Base-by-base conservation (phyloP, 225 moss, liverwort and hornwort genomes). In the Anthoceros angustus region DNA sequence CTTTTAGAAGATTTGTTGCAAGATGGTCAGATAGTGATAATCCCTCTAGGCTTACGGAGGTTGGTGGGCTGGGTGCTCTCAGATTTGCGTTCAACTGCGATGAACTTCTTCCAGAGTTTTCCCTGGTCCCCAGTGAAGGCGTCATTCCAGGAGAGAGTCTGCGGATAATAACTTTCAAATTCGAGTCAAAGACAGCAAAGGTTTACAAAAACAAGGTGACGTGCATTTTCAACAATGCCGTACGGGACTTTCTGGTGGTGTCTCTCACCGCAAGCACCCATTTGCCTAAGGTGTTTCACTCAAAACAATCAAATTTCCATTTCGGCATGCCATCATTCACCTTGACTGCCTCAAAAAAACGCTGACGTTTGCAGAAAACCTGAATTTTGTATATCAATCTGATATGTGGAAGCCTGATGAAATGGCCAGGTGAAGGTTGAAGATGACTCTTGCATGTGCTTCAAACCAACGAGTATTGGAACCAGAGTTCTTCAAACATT, bases 391-490 rank as follows among this genome's bases (percentile, higher is more conserved):
- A 1, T 32, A 4, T 32, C 32, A 4, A 32, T 32, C 32, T 32
- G 32, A 32, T 4, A 1, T 32, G 32, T 4, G 32, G 32, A 32
- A 32, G 32, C 32, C 4, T 32, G 32, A 64, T 16, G 41, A 9
- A 16, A 12, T 20, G 64, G 69, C 70, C 68, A 95, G 95, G 77
- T 95, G 64, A 66, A 84, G 60, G 63, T 88, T 41, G 91, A 95
- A 40, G 88, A 68, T 66, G 88, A 88, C 69, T 86, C 88, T 69
- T 83, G 85, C 24, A 72, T 84, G 42, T 88, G 88, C 72, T 95
- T 95, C 74, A 88, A 91, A 69, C 95, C 95, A 70, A 95, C 95
- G 2, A 91, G 85, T 67, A 71, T 88, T 39, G 95, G 88, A 14
- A 88, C 95, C 43, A 86, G 84, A 66, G 78, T 88, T 4, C 86